phyloP scores from a whole-genome alignment of 805 yeast species.

The Kuraishia piskuri region DNA sequence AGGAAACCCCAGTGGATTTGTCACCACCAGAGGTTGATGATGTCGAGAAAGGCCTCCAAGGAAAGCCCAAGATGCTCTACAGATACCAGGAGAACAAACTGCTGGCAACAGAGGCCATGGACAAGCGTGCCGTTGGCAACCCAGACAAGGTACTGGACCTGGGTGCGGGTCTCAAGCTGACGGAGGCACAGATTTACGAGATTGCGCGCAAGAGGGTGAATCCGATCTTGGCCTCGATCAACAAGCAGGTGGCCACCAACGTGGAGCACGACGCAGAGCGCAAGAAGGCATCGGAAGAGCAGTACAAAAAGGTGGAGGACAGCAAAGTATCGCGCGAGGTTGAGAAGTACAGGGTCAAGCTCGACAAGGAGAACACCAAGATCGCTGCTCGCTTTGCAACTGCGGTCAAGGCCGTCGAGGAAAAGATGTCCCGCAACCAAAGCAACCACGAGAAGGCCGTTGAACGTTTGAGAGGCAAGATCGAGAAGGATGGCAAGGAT shows the following conservation, averaged over 20 bases:
- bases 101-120: slow-evolving; percentile 36
- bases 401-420: slow-evolving; percentile 15
- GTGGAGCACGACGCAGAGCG: slow-evolving; percentile 17
- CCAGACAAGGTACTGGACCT: slow-evolving; percentile 40
- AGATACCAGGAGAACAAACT: slow-evolving; percentile 41
- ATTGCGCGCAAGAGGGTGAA: slow-evolving; percentile 48
- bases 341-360: slow-evolving; percentile 25
- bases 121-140: slow-evolving; percentile 33
- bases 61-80: slow-evolving; percentile 38
- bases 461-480: slow-evolving; percentile 30
- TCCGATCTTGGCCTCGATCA: slow-evolving; percentile 42
- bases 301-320: slow-evolving; percentile 22
- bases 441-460: slow-evolving; percentile 29
- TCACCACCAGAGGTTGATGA: slow-evolving; percentile 23
- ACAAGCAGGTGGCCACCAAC: slow-evolving; percentile 37
- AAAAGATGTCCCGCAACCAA: slow-evolving; percentile 18
- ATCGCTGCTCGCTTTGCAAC: slow-evolving; percentile 14
- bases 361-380: slow-evolving; percentile 32
- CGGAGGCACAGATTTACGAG: slow-evolving; percentile 46
- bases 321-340: slow-evolving; percentile 25
- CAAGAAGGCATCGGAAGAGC: slow-evolving; percentile 17
- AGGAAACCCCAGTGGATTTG: background rate
- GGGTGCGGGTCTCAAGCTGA: slow-evolving; percentile 45
- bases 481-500: slow-evolving; percentile 35
- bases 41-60: slow-evolving; percentile 29